A percentile compares a stretch with the other conserved stretches of the same genome.
Evolutionary conservation across 306 rosid genomes (phyloP).

Genomic region (Lablab purpureus): DNA sequence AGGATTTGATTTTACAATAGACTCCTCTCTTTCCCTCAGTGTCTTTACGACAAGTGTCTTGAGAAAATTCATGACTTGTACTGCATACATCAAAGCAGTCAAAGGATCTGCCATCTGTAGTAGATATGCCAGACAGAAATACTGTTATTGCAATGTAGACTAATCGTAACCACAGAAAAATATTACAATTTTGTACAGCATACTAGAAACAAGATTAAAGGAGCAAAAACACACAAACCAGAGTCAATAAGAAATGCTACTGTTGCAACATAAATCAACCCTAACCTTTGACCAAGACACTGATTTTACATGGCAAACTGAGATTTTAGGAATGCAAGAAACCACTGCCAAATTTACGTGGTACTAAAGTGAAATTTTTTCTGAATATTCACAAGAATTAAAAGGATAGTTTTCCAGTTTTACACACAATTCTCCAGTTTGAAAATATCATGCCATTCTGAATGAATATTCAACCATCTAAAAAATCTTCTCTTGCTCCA

Average conservation of each 20-base stretch:
- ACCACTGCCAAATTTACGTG: not conserved
- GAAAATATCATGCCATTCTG: not conserved
- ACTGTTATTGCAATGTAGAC: slow-evolving; percentile 31
- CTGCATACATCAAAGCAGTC: slow-evolving; percentile 98
- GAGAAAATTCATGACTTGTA: slow-evolving; percentile 98
- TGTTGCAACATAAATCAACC: slow-evolving; percentile 21
- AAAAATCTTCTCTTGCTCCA: not conserved
- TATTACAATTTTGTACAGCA: slow-evolving; percentile 20
- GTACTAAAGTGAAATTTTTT: not conserved
- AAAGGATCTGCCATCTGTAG: slow-evolving; percentile 94
- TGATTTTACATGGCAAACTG: slow-evolving; percentile 13
- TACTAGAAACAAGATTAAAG: not conserved
- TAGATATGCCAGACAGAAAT: slow-evolving; percentile 34
- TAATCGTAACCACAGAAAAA: slow-evolving; percentile 30
- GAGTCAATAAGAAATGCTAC: slow-evolving; percentile 25
- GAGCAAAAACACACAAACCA: slow-evolving; percentile 1
- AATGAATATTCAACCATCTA: slow-evolving; percentile 2
- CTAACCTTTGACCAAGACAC: not conserved
- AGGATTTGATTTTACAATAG: slow-evolving; percentile 64
- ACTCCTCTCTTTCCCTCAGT: slow-evolving; percentile 80
- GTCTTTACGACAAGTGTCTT: slow-evolving; percentile 84
- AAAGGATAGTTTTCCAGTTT: not conserved
- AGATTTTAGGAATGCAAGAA: slow-evolving; percentile 19
- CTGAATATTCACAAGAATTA: slow-evolving; percentile 32
- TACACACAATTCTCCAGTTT: not conserved